Percentiles rank a stretch among this genome's conserved stretches.
Evolutionary conservation across 768 basidiomycete species (phyloP).

Genomic region (Naganishia antarctica): DNA sequence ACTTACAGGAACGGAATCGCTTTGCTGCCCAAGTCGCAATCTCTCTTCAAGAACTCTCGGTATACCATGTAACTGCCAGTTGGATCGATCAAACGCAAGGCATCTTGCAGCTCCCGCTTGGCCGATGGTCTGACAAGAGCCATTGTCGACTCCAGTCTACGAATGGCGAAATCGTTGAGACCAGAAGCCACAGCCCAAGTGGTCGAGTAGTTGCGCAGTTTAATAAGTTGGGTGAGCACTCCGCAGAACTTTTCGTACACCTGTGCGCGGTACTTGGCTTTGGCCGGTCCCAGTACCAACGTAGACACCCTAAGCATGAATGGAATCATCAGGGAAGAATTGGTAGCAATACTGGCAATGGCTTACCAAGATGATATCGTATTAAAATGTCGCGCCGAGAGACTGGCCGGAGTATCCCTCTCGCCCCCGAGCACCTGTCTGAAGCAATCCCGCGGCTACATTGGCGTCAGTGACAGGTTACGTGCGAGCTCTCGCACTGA

Average conservation of each 20-base stretch:
- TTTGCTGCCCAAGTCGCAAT: slow-evolving; percentile 62
- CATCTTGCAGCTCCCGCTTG: slow-evolving; percentile 70
- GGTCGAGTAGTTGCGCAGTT: slow-evolving; percentile 85
- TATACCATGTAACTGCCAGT: slow-evolving; percentile 83
- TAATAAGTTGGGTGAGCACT: slow-evolving; percentile 72
- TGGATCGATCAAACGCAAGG: slow-evolving; percentile 77
- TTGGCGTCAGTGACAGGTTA: slow-evolving; percentile 7
- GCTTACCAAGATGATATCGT: slow-evolving; percentile 73
- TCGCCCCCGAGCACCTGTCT: slow-evolving; percentile 66
- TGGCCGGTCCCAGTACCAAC: slow-evolving; percentile 81
- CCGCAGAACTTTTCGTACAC: slow-evolving; percentile 86
- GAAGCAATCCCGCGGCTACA: slow-evolving; percentile 80
- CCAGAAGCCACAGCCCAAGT: slow-evolving; percentile 90
- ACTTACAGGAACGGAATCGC: slow-evolving; percentile 69
- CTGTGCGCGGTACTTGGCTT: slow-evolving; percentile 65
- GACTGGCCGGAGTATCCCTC: slow-evolving; percentile 64
- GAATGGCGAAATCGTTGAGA: slow-evolving; percentile 74
- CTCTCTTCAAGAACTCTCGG: slow-evolving; percentile 74
- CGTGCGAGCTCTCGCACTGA: neutral
- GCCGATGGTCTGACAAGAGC: slow-evolving; percentile 66
- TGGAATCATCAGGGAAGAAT: neutral
- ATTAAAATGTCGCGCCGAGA: slow-evolving; percentile 72
- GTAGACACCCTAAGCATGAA: slow-evolving; percentile 68
- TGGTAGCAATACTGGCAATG: neutral
- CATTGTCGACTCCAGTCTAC: slow-evolving; percentile 68